Evolutionary conservation across 495 filamentous ascomycete species (phyloP).

Genomic region (Neurospora intermedia): DNA sequence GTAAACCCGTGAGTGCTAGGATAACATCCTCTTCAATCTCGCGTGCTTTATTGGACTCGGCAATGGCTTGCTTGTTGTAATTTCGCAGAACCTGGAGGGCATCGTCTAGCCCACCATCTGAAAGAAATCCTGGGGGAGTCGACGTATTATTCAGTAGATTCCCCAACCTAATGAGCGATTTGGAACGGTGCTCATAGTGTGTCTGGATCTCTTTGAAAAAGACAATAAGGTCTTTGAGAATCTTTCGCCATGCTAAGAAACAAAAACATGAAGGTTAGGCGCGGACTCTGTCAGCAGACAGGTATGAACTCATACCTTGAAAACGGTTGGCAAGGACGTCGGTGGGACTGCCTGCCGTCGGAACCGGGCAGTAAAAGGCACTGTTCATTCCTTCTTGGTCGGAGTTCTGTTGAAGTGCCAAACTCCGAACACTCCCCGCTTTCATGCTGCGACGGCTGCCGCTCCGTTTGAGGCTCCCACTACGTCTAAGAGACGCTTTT

Average conservation of each 20-base stretch:
- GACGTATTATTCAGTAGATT: constrained; percentile 74
- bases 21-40: constrained; percentile 90
- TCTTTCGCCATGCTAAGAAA: constrained; percentile 75
- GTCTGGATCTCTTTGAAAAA: constrained; percentile 91
- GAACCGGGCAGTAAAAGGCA: constrained; percentile 79
- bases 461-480: constrained; percentile 65
- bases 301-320: constrained; percentile 53
- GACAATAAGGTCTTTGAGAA: constrained; percentile 86
- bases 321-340: constrained; percentile 85
- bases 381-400: constrained; percentile 67
- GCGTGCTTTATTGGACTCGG: constrained; percentile 76
- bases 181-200: constrained; percentile 79
- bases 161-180: constrained; percentile 70
- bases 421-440: constrained; percentile 71
- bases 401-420: constrained; percentile 50
- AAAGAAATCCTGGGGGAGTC: constrained; percentile 58
- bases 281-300: not conserved
- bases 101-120: constrained; percentile 74
- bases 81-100: constrained; percentile 68
- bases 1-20: constrained; percentile 68
- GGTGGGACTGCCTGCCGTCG: constrained; percentile 76
- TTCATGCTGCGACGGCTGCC: constrained; percentile 64
- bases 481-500: constrained; percentile 64
- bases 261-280: constrained; percentile 4
- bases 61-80: constrained; percentile 72